Evolutionary conservation across 768 basidiomycete genomes (phyloP).

Genomic region (Kwoniella europaea): DNA sequence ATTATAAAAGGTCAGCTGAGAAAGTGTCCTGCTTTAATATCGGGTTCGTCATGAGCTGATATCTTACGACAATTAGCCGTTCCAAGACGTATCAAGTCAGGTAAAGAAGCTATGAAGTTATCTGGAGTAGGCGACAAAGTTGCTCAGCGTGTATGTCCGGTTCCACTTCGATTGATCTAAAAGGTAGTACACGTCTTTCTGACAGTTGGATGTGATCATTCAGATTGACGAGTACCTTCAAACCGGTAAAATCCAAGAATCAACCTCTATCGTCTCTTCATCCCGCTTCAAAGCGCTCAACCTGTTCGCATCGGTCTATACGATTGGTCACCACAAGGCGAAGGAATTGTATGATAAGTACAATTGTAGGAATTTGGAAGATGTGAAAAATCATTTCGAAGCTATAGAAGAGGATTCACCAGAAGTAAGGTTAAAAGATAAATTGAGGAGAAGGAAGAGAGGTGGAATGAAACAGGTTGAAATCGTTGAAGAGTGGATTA

Average conservation of each 20-base stretch:
- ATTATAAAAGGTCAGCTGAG: constrained; percentile 38
- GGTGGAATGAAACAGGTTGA: constrained; percentile 56
- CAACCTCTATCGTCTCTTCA: constrained; percentile 45
- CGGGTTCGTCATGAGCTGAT: neutral
- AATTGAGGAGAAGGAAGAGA: constrained; percentile 38
- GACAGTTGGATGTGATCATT: neutral
- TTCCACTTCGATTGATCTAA: too few species aligned
- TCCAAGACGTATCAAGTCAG: constrained; percentile 48
- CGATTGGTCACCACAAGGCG: constrained; percentile 53
- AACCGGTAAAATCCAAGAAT: constrained; percentile 47
- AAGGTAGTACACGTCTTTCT: neutral
- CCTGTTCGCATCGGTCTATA: constrained; percentile 53
- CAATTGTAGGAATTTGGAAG: constrained; percentile 64
- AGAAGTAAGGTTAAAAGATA: constrained; percentile 64
- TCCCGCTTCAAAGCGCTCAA: constrained; percentile 44
- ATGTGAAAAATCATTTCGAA: constrained; percentile 62
- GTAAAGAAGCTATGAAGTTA: constrained; percentile 51
- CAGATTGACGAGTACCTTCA: constrained; percentile 56
- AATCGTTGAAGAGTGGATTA: constrained; percentile 57
- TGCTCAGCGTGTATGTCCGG: constrained; percentile 43
- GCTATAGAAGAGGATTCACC: constrained; percentile 44
- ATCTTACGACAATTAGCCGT: constrained; percentile 37
- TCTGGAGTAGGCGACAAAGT: constrained; percentile 54
- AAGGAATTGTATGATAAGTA: constrained; percentile 51
- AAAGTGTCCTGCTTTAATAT: too few species aligned